Evolutionary conservation across 2,329 filamentous ascomycete species (phyloP).

Genomic region (Orbilia javanica): DNA sequence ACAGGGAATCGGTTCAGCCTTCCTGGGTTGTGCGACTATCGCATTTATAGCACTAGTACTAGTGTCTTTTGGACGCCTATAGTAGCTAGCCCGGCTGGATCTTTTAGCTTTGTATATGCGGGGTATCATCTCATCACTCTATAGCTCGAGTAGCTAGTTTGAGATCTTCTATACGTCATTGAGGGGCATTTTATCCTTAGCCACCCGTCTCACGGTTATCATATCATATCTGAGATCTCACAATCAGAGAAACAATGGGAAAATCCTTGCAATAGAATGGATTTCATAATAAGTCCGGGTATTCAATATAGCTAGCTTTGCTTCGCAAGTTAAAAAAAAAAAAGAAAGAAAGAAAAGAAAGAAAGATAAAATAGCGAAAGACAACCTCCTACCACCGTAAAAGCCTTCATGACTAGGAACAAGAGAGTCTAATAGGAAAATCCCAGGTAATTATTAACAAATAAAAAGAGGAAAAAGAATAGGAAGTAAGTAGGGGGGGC

Average conservation of each 20-base stretch:
- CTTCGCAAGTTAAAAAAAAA: neutral
- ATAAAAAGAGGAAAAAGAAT: neutral
- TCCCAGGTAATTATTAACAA: slow-evolving; percentile 14
- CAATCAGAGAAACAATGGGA: neutral
- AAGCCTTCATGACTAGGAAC: slow-evolving; percentile 9
- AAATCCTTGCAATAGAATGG: neutral
- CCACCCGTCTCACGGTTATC: neutral
- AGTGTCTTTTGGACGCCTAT: neutral
- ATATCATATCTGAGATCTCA: neutral
- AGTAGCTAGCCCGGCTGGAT: neutral
- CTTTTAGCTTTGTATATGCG: too few species aligned
- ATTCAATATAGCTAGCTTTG: neutral
- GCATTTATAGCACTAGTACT: neutral
- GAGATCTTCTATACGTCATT: neutral
- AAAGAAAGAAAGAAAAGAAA: neutral
- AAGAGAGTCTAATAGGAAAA: slow-evolving; percentile 18
- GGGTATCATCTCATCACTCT: too few species aligned
- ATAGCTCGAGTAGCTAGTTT: too few species aligned
- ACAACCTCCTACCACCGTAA: neutral
- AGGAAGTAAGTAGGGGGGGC: neutral
- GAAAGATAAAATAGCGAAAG: neutral
- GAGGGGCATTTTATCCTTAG: neutral
- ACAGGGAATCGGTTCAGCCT: neutral
- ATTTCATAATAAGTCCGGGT: slow-evolving; percentile 1
- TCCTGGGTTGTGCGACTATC: neutral